Conservation (phyloP, 768 basidiomycete species). For the Chalciporus pseudorubinellus region DNA sequence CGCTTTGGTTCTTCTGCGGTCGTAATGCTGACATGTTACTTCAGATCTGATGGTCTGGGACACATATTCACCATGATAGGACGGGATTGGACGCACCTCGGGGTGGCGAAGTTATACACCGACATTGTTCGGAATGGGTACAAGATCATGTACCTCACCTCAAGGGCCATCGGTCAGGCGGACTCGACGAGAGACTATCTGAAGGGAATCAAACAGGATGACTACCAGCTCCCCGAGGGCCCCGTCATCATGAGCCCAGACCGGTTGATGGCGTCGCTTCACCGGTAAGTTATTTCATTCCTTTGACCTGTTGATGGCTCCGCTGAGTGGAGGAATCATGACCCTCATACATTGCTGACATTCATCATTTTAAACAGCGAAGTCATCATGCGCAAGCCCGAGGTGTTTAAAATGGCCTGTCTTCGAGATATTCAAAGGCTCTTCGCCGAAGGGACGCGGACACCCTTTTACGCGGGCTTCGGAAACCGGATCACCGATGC, state of each 20-base stretch:
- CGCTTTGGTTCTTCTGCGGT: background rate
- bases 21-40: background rate
- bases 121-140: conserved; percentile 95
- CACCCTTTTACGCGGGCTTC: conserved; percentile 95
- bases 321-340: too few relatives aligned
- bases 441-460: conserved; percentile 69
- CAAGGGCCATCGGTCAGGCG: conserved; percentile 95
- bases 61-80: conserved; percentile 98
- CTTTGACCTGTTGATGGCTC: too few relatives aligned
- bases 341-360: too few relatives aligned
- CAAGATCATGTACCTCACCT: conserved; percentile 97
- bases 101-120: conserved; percentile 95
- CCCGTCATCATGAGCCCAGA: conserved; percentile 99
- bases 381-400: conserved; percentile 98
- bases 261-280: conserved; percentile 87
- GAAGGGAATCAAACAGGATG: conserved; percentile 91
- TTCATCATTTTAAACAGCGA: conserved; percentile 54
- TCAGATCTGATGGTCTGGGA: conserved; percentile 90
- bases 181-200: conserved; percentile 95
- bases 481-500: conserved; percentile 99
- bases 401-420: conserved; percentile 99
- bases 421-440: conserved; percentile 89
- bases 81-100: conserved; percentile 96
- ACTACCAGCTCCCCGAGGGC: conserved; percentile 95
- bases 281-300: conserved; percentile 59